Evolutionary conservation across 441 rosid genomes (phyloP).

Genomic region (Francoa sonchifolia): DNA sequence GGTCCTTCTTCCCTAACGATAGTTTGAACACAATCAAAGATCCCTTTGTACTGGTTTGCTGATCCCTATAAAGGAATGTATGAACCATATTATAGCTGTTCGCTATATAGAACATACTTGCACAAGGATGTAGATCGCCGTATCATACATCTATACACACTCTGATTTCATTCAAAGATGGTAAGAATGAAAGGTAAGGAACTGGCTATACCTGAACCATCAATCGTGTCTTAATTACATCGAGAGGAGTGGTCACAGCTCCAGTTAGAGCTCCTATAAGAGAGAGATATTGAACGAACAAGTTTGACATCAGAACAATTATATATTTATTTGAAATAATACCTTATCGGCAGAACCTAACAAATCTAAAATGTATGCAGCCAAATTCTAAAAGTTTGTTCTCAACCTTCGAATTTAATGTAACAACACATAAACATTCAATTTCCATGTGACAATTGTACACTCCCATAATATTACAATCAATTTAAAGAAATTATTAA

Average conservation of each 20-base stretch:
- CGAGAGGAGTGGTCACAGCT: conserved; percentile 95
- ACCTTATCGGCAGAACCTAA: too few relatives aligned
- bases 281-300: background rate
- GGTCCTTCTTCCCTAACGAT: conserved; percentile 24
- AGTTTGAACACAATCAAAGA: conserved; percentile 17
- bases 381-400: too few relatives aligned
- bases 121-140: background rate
- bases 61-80: conserved; percentile 17
- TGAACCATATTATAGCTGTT: background rate
- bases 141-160: background rate
- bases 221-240: conserved; percentile 86
- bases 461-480: too few relatives aligned
- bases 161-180: background rate
- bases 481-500: too few relatives aligned
- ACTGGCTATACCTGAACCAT: conserved; percentile 65
- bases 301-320: background rate
- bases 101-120: background rate
- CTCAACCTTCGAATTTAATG: too few relatives aligned
- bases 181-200: conserved; percentile 2
- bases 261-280: conserved; percentile 78
- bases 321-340: too few relatives aligned
- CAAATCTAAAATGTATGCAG: too few relatives aligned
- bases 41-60: conserved; percentile 18
- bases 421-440: too few relatives aligned
- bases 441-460: too few relatives aligned